These are phyloP conservation scores for Thalia dealbata DNA, from an alignment of 176 grass and related monocot species.

Conservation along the genomic window DNA sequence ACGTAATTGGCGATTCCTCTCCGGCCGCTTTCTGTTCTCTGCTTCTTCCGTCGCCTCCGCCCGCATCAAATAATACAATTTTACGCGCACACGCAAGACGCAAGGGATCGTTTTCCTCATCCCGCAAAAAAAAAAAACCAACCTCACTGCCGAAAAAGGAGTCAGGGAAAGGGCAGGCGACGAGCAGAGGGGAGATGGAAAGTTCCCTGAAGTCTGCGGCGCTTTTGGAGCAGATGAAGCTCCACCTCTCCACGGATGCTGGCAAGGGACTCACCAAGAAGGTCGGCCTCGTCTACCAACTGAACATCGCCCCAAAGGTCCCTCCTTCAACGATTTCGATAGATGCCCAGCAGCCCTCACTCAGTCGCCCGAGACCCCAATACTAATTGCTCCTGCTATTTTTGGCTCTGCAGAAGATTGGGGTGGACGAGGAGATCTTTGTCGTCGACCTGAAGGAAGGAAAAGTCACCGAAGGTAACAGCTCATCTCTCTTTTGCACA, in stretches of 20 bases:
- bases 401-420: conserved; percentile 41
- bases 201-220: conserved; percentile 55
- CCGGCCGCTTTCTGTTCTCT: not conserved
- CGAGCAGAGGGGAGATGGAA: conserved; percentile 33
- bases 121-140: not conserved
- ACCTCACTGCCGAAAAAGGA: not conserved
- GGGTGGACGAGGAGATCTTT: conserved; percentile 77
- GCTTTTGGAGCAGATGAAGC: conserved; percentile 66
- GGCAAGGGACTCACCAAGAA: conserved; percentile 58
- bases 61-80: not conserved
- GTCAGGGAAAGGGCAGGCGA: no score
- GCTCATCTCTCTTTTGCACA: not conserved
- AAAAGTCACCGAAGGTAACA: conserved; percentile 57
- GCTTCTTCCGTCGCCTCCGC: not conserved
- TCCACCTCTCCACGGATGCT: conserved; percentile 53
- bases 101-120: not conserved
- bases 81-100: not conserved
- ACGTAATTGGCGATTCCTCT: not conserved
- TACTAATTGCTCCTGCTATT: conserved; percentile 1
- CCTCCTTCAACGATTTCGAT: not conserved
- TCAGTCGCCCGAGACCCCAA: not conserved
- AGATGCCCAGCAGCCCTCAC: not conserved
- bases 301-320: conserved; percentile 83
- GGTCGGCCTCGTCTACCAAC: conserved; percentile 74
- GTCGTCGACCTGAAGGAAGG: conserved; percentile 90